Evolutionary conservation across 345 rosid species (phyloP).

Genomic region (Brassica carinata): DNA sequence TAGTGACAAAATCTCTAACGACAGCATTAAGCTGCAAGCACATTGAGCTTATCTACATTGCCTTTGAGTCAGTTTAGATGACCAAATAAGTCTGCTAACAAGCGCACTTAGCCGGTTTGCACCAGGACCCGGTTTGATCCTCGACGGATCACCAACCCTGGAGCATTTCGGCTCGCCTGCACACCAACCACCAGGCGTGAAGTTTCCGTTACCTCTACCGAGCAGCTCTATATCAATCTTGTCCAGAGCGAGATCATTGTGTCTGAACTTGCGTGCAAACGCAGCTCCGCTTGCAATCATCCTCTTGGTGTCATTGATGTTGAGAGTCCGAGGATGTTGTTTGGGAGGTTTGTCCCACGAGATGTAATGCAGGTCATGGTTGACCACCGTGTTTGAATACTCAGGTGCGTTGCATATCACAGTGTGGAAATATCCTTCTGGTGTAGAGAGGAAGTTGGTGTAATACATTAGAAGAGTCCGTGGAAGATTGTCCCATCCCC

Average conservation of each 20-base stretch:
- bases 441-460: constrained; percentile 53
- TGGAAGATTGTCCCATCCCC: constrained; percentile 46
- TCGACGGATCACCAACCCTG: constrained; percentile 57
- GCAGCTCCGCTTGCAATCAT: constrained; percentile 40
- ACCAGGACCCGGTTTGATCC: constrained; percentile 80
- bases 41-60: constrained; percentile 68
- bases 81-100: constrained; percentile 50
- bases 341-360: constrained; percentile 46
- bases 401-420: constrained; percentile 52
- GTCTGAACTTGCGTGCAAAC: constrained; percentile 43
- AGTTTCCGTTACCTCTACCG: constrained; percentile 40
- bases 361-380: constrained; percentile 46
- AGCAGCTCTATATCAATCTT: constrained; percentile 39
- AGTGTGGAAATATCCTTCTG: constrained; percentile 56
- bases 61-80: constrained; percentile 47
- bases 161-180: constrained; percentile 71
- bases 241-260: constrained; percentile 40
- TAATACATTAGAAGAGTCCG: constrained; percentile 38
- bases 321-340: constrained; percentile 40
- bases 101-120: constrained; percentile 62
- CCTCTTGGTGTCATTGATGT: constrained; percentile 32
- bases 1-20: constrained; percentile 21
- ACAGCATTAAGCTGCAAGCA: constrained; percentile 14
- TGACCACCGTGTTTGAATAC: constrained; percentile 38
- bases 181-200: constrained; percentile 99